These are phyloP conservation scores for Corynespora cassiicola DNA, from an alignment of 2,329 filamentous ascomycete species.

Conservation along the genomic window DNA sequence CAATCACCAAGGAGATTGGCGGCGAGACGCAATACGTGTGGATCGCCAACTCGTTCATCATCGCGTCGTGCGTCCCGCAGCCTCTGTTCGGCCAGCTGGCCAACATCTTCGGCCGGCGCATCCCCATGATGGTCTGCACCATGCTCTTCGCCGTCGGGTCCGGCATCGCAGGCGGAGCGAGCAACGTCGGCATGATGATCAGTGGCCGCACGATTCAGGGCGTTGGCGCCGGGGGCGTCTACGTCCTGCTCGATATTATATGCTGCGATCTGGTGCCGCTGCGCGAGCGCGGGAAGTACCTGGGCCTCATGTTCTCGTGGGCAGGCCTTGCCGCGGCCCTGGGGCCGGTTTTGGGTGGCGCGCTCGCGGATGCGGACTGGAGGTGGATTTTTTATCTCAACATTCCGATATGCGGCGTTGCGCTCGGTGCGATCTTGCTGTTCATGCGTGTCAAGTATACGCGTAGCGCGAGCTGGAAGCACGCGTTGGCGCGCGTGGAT, in stretches of 20 bases:
- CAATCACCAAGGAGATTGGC: constrained; percentile 35
- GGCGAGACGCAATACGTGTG: constrained; percentile 15
- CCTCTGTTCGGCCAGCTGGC: constrained; percentile 13
- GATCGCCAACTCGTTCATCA: constrained; percentile 9
- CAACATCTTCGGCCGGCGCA: constrained; percentile 54
- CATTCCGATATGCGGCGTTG: constrained; percentile 24
- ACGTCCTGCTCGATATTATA: constrained; percentile 52
- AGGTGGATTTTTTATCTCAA: constrained; percentile 51
- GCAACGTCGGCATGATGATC: constrained; percentile 54
- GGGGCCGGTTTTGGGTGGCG: constrained; percentile 20
- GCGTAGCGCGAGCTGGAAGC: not conserved
- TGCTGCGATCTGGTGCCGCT: constrained; percentile 56
- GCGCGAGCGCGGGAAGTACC: constrained; percentile 47
- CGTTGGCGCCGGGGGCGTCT: constrained; percentile 51
- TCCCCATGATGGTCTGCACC: constrained; percentile 30
- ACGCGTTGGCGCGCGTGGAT: constrained; percentile 33
- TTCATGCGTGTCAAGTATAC: constrained; percentile 45
- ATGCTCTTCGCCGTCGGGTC: constrained; percentile 58
- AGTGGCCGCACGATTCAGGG: constrained; percentile 62
- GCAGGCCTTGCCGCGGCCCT: constrained; percentile 9
- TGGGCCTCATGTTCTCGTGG: constrained; percentile 12
- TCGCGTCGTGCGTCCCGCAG: constrained; percentile 28
- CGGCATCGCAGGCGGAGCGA: constrained; percentile 56
- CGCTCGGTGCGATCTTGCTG: constrained; percentile 4
- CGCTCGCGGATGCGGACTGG: constrained; percentile 41